Evolutionary conservation across 2,329 filamentous ascomycete species (phyloP).

Genomic region (Fusarium sp.): DNA sequence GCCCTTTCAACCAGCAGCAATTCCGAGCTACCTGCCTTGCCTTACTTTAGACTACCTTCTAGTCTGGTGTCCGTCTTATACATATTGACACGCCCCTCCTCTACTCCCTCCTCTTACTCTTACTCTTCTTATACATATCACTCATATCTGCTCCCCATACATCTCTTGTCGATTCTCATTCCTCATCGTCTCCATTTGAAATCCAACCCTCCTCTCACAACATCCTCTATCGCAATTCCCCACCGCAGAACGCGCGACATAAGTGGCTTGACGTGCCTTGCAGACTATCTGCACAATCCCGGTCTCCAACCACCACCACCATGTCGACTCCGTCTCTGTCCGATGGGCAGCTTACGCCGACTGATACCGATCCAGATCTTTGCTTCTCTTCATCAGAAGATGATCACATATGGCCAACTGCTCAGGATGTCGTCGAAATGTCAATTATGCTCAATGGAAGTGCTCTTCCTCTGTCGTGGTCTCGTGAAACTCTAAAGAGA

Average conservation of each 20-base stretch:
- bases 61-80: slow-evolving; percentile 15
- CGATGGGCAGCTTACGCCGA: slow-evolving; percentile 45
- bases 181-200: slow-evolving; percentile 19
- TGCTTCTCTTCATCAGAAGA: slow-evolving; percentile 37
- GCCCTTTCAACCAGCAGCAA: slow-evolving; percentile 13
- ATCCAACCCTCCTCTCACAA: slow-evolving; percentile 16
- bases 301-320: slow-evolving; percentile 38
- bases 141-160: slow-evolving; percentile 16
- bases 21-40: slow-evolving; percentile 11
- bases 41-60: slow-evolving; percentile 9
- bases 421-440: slow-evolving; percentile 45
- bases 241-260: slow-evolving; percentile 40
- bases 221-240: slow-evolving; percentile 5
- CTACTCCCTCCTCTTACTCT: background rate
- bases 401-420: slow-evolving; percentile 43
- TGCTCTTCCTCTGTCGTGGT: slow-evolving; percentile 40
- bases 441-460: slow-evolving; percentile 44
- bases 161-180: slow-evolving; percentile 17
- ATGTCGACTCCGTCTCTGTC: slow-evolving; percentile 46
- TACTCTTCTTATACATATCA: slow-evolving; percentile 21
- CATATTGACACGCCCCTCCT: slow-evolving; percentile 32
- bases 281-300: slow-evolving; percentile 43
- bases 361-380: slow-evolving; percentile 44
- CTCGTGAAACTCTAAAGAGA: slow-evolving; percentile 45
- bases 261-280: slow-evolving; percentile 45